Evolutionary conservation across 2,329 filamentous ascomycete species (phyloP).

Genomic region (Alternaria sp.): DNA sequence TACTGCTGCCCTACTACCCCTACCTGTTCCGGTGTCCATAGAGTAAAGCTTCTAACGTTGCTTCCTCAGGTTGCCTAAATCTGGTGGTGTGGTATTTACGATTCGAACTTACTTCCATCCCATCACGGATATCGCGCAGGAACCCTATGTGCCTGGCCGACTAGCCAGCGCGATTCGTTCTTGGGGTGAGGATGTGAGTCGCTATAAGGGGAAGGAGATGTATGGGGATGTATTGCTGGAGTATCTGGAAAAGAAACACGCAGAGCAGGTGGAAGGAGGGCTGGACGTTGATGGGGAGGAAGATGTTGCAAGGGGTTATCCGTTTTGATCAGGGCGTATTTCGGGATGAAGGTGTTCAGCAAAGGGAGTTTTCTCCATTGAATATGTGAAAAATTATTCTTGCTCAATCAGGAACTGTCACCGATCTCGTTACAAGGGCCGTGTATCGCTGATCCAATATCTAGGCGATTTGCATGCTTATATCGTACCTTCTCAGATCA

Average conservation of each 20-base stretch:
- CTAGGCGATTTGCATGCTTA: neutral
- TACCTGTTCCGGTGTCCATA: neutral
- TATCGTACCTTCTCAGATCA: neutral
- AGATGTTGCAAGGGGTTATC: constrained; percentile 66
- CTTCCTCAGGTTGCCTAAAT: constrained; percentile 52
- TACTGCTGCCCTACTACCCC: neutral
- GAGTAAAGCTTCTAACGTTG: neutral
- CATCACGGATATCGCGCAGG: constrained; percentile 71
- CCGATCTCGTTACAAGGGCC: neutral
- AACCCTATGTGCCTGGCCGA: constrained; percentile 80
- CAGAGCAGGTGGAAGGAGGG: constrained; percentile 74
- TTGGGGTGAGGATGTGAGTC: constrained; percentile 80
- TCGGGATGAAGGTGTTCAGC: neutral
- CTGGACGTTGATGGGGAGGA: constrained; percentile 71
- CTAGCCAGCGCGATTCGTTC: constrained; percentile 81
- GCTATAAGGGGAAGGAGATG: constrained; percentile 80
- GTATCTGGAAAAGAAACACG: constrained; percentile 77
- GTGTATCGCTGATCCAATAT: neutral
- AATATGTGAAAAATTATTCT: neutral
- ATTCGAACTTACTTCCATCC: constrained; percentile 84
- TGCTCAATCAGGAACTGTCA: neutral
- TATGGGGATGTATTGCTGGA: constrained; percentile 78
- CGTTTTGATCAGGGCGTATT: constrained; percentile 54
- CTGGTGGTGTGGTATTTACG: constrained; percentile 70
- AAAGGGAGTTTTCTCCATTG: neutral